phyloP scores from a whole-genome alignment of 352 stramenopile species.

The Pythium oligandrum region DNA sequence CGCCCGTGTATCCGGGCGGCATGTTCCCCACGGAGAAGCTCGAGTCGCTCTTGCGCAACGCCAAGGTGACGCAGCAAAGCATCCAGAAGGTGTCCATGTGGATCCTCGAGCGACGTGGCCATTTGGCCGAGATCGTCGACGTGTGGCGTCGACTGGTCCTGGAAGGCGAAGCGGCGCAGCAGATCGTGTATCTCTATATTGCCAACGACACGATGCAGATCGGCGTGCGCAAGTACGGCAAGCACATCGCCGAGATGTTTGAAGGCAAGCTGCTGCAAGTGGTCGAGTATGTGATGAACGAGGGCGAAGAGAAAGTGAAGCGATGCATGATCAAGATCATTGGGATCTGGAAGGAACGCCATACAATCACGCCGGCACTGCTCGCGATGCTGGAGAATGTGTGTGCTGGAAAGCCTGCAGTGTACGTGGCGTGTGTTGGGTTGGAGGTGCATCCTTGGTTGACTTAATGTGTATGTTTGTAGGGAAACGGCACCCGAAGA shows the following conservation, averaged over 20 bases:
- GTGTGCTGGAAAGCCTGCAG: constrained; percentile 54
- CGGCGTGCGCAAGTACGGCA: constrained; percentile 74
- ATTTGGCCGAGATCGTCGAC: constrained; percentile 54
- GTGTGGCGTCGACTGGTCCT: constrained; percentile 49
- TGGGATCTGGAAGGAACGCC: constrained; percentile 78
- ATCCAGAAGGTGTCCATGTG: constrained; percentile 77
- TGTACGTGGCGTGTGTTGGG: constrained; percentile 26
- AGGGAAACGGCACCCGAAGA: no score
- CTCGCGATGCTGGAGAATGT: constrained; percentile 72
- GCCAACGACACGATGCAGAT: constrained; percentile 86
- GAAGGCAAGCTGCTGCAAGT: constrained; percentile 50
- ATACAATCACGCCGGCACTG: constrained; percentile 44
- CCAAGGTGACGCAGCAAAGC: constrained; percentile 78
- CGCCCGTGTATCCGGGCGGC: no score
- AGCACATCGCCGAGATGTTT: constrained; percentile 59
- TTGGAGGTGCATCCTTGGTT: no score
- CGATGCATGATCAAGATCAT: constrained; percentile 84
- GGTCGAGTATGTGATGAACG: constrained; percentile 58
- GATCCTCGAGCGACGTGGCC: constrained; percentile 64
- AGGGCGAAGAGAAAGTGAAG: constrained; percentile 78
- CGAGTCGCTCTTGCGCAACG: constrained; percentile 52
- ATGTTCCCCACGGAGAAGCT: constrained; percentile 46
- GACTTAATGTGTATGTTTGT: no score
- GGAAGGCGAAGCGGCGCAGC: constrained; percentile 48
- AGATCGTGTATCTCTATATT: constrained; percentile 83